Evolutionary conservation across 2,329 filamentous ascomycete genomes (phyloP), one percentile per base, ranked within the genome.

Genomic region (Xylariomycetidae sp.): DNA sequence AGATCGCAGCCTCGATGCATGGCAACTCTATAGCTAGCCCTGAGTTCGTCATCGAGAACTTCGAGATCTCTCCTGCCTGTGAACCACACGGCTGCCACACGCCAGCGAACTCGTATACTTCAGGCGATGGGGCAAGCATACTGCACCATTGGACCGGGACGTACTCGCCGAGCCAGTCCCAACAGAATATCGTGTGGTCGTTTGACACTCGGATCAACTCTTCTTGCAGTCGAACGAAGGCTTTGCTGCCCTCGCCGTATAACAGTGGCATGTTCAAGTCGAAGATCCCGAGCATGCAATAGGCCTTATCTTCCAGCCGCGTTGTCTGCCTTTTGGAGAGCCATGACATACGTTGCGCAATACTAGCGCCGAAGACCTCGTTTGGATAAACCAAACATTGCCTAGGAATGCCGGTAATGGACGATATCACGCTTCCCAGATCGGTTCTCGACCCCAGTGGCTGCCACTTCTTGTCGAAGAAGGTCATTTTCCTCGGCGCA

Each of bases 241-340:
- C 38, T 7, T 31, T 22, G 1, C 9, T 16, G 6, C 38, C 35
- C 15, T 44, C 41, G 3, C 34, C 36, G 9, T 42, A 40, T 8
- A 40, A 15, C 16, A 40, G 15, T 10, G 43, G 43, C 43, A 46
- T 41, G 26, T 43, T 43, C 19, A 46, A 28, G 14, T 31, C 25
- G 16, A 46, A 41, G 3, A 46, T 26, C 6, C 43, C 43, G 7
- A 45, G 13, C 17, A 45, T 18, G 24, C 37, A 40, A 29, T 45
- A 45, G 3, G 42, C 39, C 6, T 32, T 25, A 23, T 45, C 42
- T 24, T 45, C 42, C 4, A 31, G n/a, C 12, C 36, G 25, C 5
- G 32, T 39, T 9, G 39, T 42, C 15, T 34, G 13, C n/a, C 39
- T 29, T 9, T 17, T 10, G 2, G 39, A 15, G 13, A 32, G 27